These are phyloP conservation scores for Pleoardoris graminearum DNA, from an alignment of 2,329 filamentous ascomycete genomes.

Conservation along the genomic window DNA sequence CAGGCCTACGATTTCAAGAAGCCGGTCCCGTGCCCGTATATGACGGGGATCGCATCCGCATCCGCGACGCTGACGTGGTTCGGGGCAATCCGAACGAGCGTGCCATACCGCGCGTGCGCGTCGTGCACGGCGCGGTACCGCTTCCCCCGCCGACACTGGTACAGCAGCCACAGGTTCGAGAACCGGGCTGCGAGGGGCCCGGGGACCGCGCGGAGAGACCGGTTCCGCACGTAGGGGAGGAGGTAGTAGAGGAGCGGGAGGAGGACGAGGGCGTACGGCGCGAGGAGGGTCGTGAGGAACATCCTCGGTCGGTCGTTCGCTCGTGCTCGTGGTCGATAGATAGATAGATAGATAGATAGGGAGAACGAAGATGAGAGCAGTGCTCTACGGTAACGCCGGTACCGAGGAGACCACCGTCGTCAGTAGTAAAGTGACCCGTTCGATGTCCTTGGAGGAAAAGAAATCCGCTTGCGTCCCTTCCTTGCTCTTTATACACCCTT, in stretches of 20 bases:
- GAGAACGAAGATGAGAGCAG: background rate
- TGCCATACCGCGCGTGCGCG: conserved; percentile 74
- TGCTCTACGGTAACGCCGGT: too few relatives aligned
- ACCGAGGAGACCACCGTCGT: too few relatives aligned
- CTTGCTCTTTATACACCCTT: background rate
- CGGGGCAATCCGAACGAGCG: conserved; percentile 81
- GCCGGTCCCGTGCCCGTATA: conserved; percentile 69
- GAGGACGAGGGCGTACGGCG: conserved; percentile 53
- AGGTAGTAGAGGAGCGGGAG: conserved; percentile 60
- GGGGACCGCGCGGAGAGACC: conserved; percentile 59
- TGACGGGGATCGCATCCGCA: conserved; percentile 70
- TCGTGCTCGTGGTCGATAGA: too few relatives aligned
- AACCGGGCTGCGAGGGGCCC: conserved; percentile 68
- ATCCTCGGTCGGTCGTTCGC: too few relatives aligned
- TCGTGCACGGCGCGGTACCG: conserved; percentile 65
- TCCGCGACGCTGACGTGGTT: conserved; percentile 83
- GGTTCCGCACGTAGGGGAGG: conserved; percentile 64
- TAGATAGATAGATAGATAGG: too few relatives aligned
- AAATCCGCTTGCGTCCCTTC: background rate
- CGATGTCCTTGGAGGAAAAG: background rate
- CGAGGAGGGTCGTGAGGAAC: conserved; percentile 46
- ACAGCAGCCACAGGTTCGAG: conserved; percentile 79
- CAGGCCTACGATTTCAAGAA: conserved; percentile 51
- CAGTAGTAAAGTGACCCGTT: too few relatives aligned
- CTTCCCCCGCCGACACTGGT: conserved; percentile 62